Base-by-base conservation (phyloP, 441 rosid genomes). In the Pelargonium cotyledonis region DNA sequence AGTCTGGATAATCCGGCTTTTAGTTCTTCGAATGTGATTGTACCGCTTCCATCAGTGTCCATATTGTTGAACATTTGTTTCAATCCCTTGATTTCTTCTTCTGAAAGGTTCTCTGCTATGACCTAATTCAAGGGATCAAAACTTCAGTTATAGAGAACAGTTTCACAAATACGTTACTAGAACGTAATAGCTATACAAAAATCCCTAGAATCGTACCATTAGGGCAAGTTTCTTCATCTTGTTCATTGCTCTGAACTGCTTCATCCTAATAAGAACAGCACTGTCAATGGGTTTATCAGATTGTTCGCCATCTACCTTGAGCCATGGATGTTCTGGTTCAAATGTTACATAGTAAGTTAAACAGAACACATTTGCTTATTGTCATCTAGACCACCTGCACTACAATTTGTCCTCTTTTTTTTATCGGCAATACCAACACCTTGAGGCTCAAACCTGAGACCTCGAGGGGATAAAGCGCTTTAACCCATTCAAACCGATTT, bases 51-150 rank as follows among this genome's bases (percentile, higher is more conserved):
- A 83, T 94, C 97, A 0, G 97, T 89, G 78, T 94, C 99, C 80
- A 91, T 83, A 81, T 94, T 89, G 14, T 81, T 69, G 77, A 94
- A 94, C 96, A 87, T 89, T 70, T 88, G 69, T 78, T 88, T 94
- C 49, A 94, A 94, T 71, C 99, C 99, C 83, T 87, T 85, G 68
- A 91, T 91, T 72, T 94, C 99, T 70, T 94, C 99, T 80, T 88
- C 94, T 6, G 96, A 85, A 38, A 94, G 78, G 76, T 82, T 89
- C 84, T 88, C 89, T 0, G 96, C 99, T 35, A 94, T 94, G 61
- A 94, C 99, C 99, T n/a, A n/a, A n/a, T 93, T 4, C 6, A 31
- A 31, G 38, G 4, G 38, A 4, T 31, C 6, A 5, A 31, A 31
- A 31, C 38, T 3, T 31, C 38, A 31, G 38, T 31, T 31, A 31